phyloP scores from a whole-genome alignment of 1,139 yeast species.

The Pichia sp. region DNA sequence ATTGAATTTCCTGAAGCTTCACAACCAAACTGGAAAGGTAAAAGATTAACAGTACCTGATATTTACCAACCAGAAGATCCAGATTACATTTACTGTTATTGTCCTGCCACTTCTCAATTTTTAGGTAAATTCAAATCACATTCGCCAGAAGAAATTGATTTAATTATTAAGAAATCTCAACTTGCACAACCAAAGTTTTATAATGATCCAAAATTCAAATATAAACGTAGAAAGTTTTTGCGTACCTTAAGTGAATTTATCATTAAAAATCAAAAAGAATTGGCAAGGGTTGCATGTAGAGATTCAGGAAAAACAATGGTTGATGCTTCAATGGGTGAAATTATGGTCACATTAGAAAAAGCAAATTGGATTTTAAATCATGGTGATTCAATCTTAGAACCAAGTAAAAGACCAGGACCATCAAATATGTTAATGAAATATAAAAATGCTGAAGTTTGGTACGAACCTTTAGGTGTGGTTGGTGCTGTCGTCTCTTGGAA shows the following conservation, averaged over 20 bases:
- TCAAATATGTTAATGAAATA: slow-evolving; percentile 73
- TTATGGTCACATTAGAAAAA: slow-evolving; percentile 87
- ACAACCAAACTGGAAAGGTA: slow-evolving; percentile 89
- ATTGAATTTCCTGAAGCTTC: slow-evolving; percentile 75
- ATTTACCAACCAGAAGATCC: slow-evolving; percentile 55
- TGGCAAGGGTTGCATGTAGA: slow-evolving; percentile 89
- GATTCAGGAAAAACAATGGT: slow-evolving; percentile 94
- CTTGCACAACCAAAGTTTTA: slow-evolving; percentile 60
- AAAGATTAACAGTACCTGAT: slow-evolving; percentile 57
- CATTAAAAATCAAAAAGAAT: slow-evolving; percentile 72
- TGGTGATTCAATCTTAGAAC: slow-evolving; percentile 65
- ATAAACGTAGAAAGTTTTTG: slow-evolving; percentile 60
- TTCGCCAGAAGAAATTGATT: slow-evolving; percentile 62
- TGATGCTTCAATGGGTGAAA: slow-evolving; percentile 95
- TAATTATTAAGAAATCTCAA: slow-evolving; percentile 47
- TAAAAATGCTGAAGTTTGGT: slow-evolving; percentile 86
- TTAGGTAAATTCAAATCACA: slow-evolving; percentile 67
- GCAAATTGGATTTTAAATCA: slow-evolving; percentile 80
- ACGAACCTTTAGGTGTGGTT: slow-evolving; percentile 85
- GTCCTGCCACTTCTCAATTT: slow-evolving; percentile 93
- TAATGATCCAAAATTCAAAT: slow-evolving; percentile 29
- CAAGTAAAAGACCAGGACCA: slow-evolving; percentile 82
- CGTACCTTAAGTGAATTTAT: slow-evolving; percentile 66
- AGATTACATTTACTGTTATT: slow-evolving; percentile 66
- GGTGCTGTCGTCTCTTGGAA: slow-evolving; percentile 94